Base-by-base conservation (phyloP, 768 basidiomycete species). In the Tubosaeta sp. region DNA sequence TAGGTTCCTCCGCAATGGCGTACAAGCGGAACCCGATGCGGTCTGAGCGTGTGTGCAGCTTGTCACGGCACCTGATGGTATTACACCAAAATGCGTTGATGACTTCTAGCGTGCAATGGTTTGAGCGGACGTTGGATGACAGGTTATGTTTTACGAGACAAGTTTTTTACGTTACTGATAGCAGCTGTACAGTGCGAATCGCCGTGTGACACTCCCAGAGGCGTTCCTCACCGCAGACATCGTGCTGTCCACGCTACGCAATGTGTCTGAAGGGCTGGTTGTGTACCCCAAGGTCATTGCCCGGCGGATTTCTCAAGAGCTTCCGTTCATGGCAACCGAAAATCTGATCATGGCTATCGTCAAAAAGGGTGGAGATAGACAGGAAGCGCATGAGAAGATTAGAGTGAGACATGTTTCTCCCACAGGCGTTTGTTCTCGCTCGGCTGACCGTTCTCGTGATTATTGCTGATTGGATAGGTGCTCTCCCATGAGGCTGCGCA, bases 21-120 rank as follows among this genome's bases (percentile, higher is more conserved):
- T 98, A 98, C 82, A 97, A 98, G 74, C 83, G 95, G 49, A 98
- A 99, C 71, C 96, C 96, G 7, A 99, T 99, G 96, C 90, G 96
- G 51, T 94, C 84, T 50, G 96, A 99, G 71, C 87, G 96, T 35
- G 88, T 96, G 40, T 99, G 96, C 79, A 93, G 90, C 62, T 82
- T 99, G 47, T 79, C 94, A n/a, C 78, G 96, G 48, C 96, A 98
- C 71, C 73, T 99, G 44, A 96, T 96, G 93, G 83, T 86, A 16
- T 77, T 98, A 52, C 94, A 94, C 61, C 93, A 97, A 69, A 97
- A 98, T 70, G 87, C 94, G 30, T 78, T 97, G 46, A 94, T 94
- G 88, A 99, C 96, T 19, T 73, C 86, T 18, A 87, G 87, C 50
- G 89, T 94, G 34, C 96, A 99, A 69, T 99, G 96, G 96, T 91